These are phyloP conservation scores for Pichia heedii DNA, from an alignment of 805 yeast genomes.

Conservation along the genomic window DNA sequence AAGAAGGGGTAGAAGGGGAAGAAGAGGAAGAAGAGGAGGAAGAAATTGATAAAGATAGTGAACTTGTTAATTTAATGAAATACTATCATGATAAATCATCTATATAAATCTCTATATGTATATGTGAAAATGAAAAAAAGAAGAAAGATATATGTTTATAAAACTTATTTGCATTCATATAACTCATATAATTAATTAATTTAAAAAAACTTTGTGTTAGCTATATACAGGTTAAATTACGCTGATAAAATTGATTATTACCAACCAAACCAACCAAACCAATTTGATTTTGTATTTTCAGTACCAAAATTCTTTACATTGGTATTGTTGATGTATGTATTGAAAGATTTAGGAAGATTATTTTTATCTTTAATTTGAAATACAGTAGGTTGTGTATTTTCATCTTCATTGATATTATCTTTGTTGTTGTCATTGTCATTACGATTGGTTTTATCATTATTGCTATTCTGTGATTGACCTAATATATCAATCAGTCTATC, in stretches of 20 bases:
- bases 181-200: no score
- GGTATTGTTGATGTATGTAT: conserved; percentile 19
- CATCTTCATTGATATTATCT: conserved; percentile 20
- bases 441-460: conserved; percentile 12
- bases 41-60: conserved; percentile 13
- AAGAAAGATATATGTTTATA: no score
- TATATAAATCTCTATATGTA: not conserved
- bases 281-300: conserved; percentile 17
- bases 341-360: conserved; percentile 22
- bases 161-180: no score
- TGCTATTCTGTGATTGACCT: conserved; percentile 28
- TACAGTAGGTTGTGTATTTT: conserved; percentile 15
- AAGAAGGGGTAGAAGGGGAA: conserved; percentile 9
- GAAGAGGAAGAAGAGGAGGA: conserved; percentile 14
- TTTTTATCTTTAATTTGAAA: conserved; percentile 16
- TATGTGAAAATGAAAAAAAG: no score
- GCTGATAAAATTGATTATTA: no score
- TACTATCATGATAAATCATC: not conserved
- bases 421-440: conserved; percentile 22
- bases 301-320: conserved; percentile 20
- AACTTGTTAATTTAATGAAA: conserved; percentile 6
- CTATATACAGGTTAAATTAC: no score
- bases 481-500: conserved; percentile 44
- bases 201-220: no score
- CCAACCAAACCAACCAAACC: conserved; percentile 12